These are phyloP conservation scores for Lignosus rhinocerotis DNA, from an alignment of 1,284 basidiomycete genomes.

Conservation along the genomic window DNA sequence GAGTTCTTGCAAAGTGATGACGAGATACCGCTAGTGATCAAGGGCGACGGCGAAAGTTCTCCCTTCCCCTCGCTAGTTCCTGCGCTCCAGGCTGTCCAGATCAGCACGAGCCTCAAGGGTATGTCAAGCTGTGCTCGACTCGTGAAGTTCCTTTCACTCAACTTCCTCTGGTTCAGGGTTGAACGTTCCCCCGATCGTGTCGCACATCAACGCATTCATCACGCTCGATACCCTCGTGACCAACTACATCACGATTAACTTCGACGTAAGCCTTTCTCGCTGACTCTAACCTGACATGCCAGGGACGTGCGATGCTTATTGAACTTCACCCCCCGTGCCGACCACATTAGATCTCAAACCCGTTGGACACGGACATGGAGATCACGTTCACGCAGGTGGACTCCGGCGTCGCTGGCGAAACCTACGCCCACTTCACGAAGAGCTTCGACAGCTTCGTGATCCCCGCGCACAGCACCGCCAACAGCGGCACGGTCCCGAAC, in stretches of 20 bases:
- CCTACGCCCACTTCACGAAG: constrained; percentile 59
- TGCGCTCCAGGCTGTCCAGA: constrained; percentile 57
- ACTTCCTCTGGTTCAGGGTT: constrained; percentile 40
- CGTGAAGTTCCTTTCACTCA: too few relatives aligned
- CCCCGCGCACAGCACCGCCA: constrained; percentile 55
- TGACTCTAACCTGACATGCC: too few relatives aligned
- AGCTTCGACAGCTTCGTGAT: constrained; percentile 55
- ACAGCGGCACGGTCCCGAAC: constrained; percentile 54
- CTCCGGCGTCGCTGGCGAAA: constrained; percentile 48
- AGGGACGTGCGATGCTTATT: too few relatives aligned
- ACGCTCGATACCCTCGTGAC: constrained; percentile 49
- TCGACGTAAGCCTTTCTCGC: constrained; percentile 42
- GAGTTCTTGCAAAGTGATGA: constrained; percentile 54
- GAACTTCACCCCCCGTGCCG: neutral
- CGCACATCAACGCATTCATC: constrained; percentile 50
- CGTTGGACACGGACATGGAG: constrained; percentile 54
- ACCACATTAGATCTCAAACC: constrained; percentile 41
- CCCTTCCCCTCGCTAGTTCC: constrained; percentile 64
- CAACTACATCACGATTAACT: constrained; percentile 53
- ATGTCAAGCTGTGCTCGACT: neutral
- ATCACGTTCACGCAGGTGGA: constrained; percentile 61
- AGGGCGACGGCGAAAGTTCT: constrained; percentile 59
- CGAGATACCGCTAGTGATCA: constrained; percentile 51
- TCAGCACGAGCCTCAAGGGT: constrained; percentile 46
- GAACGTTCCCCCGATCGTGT: constrained; percentile 42